Percentiles rank a stretch among this genome's conserved stretches.
Evolutionary conservation across 1,139 yeast species (phyloP).

Genomic region (Tardiomyces blankii): DNA sequence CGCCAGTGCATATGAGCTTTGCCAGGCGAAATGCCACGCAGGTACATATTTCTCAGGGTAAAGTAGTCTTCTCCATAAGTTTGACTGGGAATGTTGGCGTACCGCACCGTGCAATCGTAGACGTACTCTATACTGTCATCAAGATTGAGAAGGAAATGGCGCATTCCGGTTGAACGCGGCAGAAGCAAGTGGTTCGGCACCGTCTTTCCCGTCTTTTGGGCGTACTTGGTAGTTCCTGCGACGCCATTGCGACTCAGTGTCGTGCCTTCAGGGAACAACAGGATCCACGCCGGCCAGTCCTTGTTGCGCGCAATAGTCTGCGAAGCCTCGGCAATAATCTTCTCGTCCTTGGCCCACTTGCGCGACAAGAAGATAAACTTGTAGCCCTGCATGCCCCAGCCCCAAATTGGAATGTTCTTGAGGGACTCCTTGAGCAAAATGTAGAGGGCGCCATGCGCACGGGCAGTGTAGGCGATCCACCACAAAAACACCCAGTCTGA

Average conservation of each 20-base stretch:
- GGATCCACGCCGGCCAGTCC: conserved; percentile 35
- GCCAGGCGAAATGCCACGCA: conserved; percentile 63
- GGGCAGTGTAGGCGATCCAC: conserved; percentile 71
- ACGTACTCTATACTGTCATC: conserved; percentile 51
- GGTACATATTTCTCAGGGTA: conserved; percentile 51
- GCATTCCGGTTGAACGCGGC: conserved; percentile 76
- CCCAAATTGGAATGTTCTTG: conserved; percentile 62
- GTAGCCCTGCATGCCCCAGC: conserved; percentile 78
- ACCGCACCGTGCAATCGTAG: conserved; percentile 78
- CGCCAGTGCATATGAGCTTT: conserved; percentile 53
- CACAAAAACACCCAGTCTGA: conserved; percentile 92
- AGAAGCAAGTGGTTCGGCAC: conserved; percentile 51
- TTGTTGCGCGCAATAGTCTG: conserved; percentile 35
- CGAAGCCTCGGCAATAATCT: conserved; percentile 32
- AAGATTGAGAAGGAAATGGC: conserved; percentile 51
- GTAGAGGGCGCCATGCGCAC: conserved; percentile 50
- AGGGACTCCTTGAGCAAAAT: conserved; percentile 76
- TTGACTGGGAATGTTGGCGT: conserved; percentile 49
- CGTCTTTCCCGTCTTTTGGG: conserved; percentile 35
- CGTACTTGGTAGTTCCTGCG: conserved; percentile 44
- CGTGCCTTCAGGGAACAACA: conserved; percentile 93
- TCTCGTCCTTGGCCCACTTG: conserved; percentile 72
- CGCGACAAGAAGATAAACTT: conserved; percentile 72
- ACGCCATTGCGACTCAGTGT: conserved; percentile 62
- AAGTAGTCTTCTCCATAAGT: conserved; percentile 73